Evolutionary conservation across 495 filamentous ascomycete genomes (phyloP).

Genomic region (Aspergillus asperescens): DNA sequence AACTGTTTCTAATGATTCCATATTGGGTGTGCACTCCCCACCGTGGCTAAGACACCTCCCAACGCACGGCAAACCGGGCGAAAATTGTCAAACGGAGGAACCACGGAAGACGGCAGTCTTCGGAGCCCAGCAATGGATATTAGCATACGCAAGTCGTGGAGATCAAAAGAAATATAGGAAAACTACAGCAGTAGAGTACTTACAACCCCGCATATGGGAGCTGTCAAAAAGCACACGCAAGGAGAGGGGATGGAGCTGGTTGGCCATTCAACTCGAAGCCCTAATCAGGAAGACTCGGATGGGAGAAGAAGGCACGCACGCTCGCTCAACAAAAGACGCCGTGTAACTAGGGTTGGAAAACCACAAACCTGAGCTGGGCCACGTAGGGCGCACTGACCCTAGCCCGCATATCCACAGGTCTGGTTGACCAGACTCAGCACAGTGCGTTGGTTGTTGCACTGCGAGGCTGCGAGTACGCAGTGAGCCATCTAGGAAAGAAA

Average conservation of each 20-base stretch:
- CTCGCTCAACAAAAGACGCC: too few species aligned
- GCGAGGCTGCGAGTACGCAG: neutral
- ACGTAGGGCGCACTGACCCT: neutral
- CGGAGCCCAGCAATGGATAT: neutral
- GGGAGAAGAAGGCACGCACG: neutral
- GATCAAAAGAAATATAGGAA: neutral
- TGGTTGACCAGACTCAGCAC: neutral
- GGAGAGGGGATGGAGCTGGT: neutral
- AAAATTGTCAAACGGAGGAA: slow-evolving; percentile 4
- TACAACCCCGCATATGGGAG: neutral
- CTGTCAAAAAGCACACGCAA: neutral
- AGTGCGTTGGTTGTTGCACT: slow-evolving; percentile 2
- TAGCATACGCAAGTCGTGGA: neutral
- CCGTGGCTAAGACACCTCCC: slow-evolving; percentile 1
- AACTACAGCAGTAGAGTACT: neutral
- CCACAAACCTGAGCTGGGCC: neutral
- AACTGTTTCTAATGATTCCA: neutral
- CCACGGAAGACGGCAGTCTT: too few species aligned
- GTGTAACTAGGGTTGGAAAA: neutral
- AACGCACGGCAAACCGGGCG: slow-evolving; percentile 4
- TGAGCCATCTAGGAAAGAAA: slow-evolving; percentile 1
- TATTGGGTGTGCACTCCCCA: neutral
- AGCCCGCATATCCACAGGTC: neutral
- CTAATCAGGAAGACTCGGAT: neutral
- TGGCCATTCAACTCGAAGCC: too few species aligned